A percentile compares a stretch with the other conserved stretches of the same genome.
These are phyloP conservation scores for Hydnum rufescens DNA, from an alignment of 768 basidiomycete genomes.

Conservation along the genomic window DNA sequence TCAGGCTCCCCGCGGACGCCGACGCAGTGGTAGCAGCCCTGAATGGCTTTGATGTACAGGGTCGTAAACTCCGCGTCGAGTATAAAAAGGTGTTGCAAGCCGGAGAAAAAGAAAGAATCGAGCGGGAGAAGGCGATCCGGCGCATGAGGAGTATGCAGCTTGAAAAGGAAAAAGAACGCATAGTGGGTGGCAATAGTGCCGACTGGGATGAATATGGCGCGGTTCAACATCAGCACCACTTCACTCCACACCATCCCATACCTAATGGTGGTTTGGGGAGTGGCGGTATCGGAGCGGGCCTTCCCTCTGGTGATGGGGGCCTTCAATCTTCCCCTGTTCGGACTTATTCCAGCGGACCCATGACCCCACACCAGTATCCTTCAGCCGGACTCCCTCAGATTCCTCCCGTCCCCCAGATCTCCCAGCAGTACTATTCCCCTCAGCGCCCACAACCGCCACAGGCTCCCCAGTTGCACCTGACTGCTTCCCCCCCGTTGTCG, in stretches of 20 bases:
- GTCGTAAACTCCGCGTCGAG: conserved; percentile 92
- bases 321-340: neutral
- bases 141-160: conserved; percentile 96
- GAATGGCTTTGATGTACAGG: conserved; percentile 91
- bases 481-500: conserved; percentile 1
- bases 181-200: conserved; percentile 22
- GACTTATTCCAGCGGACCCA: neutral
- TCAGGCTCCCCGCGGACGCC: conserved; percentile 76
- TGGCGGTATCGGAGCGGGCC: conserved; percentile 6
- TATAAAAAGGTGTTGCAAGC: conserved; percentile 99
- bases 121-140: conserved; percentile 93
- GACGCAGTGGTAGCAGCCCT: conserved; percentile 90
- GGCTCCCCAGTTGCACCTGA: neutral
- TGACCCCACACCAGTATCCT: neutral
- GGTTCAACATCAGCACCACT: conserved; percentile 23
- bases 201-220: conserved; percentile 58
- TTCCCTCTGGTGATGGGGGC: neutral
- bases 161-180: conserved; percentile 49
- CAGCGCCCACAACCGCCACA: neutral
- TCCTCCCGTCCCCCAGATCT: neutral
- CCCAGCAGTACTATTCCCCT: neutral
- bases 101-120: conserved; percentile 96
- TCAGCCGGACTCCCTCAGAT: neutral
- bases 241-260: conserved; percentile 2
- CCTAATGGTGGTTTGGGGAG: neutral